phyloP scores from a whole-genome alignment of 768 basidiomycete genomes.

The Kwoniella newhampshirensis region DNA sequence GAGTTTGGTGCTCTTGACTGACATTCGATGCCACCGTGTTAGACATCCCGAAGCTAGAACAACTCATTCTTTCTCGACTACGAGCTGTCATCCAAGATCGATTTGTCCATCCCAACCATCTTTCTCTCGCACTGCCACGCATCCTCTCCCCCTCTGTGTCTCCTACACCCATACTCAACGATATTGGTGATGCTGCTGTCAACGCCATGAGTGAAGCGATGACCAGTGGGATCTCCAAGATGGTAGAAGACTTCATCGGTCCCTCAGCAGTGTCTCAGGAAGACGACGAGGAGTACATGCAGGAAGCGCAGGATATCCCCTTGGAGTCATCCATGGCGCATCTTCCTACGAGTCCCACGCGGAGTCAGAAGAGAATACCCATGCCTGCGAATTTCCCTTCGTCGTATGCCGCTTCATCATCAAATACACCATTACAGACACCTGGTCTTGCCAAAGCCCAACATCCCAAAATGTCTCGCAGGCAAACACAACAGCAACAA shows the following conservation, averaged over 20 bases:
- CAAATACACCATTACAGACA: slow-evolving; percentile 2
- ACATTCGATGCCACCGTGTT: not conserved
- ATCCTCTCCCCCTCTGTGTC: slow-evolving; percentile 36
- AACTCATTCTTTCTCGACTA: slow-evolving; percentile 84
- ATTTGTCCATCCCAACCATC: slow-evolving; percentile 52
- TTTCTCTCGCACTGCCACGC: slow-evolving; percentile 43
- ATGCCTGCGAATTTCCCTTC: slow-evolving; percentile 37
- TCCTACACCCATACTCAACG: slow-evolving; percentile 33
- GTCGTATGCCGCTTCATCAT: slow-evolving; percentile 4
- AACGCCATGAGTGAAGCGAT: slow-evolving; percentile 38
- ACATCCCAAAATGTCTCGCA: slow-evolving; percentile 1
- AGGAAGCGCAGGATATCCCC: not conserved
- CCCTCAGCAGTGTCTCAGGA: slow-evolving; percentile 13
- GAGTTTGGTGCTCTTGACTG: not conserved
- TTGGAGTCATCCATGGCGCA: not conserved
- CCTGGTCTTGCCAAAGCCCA: not conserved
- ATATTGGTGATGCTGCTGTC: slow-evolving; percentile 39
- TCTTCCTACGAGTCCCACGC: slow-evolving; percentile 14
- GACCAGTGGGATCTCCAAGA: slow-evolving; percentile 21
- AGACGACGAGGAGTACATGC: slow-evolving; percentile 10
- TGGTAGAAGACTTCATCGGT: slow-evolving; percentile 33
- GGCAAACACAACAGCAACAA: slow-evolving; percentile 5
- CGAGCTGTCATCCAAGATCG: slow-evolving; percentile 59
- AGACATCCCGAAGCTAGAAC: slow-evolving; percentile 95
- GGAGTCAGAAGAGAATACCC: slow-evolving; percentile 27